Base-by-base conservation (phyloP, 106 monocot genomes). In the Dendrobium chrysotoxum region DNA sequence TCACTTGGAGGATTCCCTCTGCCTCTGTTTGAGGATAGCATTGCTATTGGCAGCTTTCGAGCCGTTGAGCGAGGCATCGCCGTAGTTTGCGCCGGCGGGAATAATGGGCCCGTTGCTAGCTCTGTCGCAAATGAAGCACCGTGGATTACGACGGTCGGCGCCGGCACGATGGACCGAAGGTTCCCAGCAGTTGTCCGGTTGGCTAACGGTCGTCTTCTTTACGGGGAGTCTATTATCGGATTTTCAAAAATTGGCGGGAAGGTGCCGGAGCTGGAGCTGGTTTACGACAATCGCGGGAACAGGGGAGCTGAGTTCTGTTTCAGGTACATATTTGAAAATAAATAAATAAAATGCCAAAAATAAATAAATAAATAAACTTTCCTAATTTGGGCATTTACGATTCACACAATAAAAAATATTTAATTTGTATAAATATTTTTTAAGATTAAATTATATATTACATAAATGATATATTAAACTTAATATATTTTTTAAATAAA, bases 101-200 rank as follows among this genome's bases (percentile, higher is more conserved):
- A 95, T 86, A 92, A 89, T 38, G 95, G 95, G 1, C 95, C 95
- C 12, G 28, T 77, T 15, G 78, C 87, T 11, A 80, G 83, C 80
- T 89, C 90, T 2, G 95, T 95, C 39, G 88, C 95, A 44, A 95
- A 95, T 46, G 92, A 89, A 53, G 95, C 95, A 1, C 94, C 92
- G 1, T 94, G 97, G 97, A 85, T 92, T 67, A 81, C 87, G 13
- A 91, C 97, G 17, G 97, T 97, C 10, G 97, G 94, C 0, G 97
- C 97, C 0, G 81, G 88, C 85, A 92, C 92, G 23, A 74, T 89
- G 40, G 92, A 97, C 82, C 86, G 97, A 73, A 53, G 90, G 39
- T 97, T 97, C 76, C 94, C 94, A 12, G 90, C 90, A 0, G 81
- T 85, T 16, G 78, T 94, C 28, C 82, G 86, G 30, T 25, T 84